A percentile compares a stretch with the other conserved stretches of the same genome.
Conservation (phyloP, 1,284 basidiomycete species). For the Xerocomus tenax region DNA sequence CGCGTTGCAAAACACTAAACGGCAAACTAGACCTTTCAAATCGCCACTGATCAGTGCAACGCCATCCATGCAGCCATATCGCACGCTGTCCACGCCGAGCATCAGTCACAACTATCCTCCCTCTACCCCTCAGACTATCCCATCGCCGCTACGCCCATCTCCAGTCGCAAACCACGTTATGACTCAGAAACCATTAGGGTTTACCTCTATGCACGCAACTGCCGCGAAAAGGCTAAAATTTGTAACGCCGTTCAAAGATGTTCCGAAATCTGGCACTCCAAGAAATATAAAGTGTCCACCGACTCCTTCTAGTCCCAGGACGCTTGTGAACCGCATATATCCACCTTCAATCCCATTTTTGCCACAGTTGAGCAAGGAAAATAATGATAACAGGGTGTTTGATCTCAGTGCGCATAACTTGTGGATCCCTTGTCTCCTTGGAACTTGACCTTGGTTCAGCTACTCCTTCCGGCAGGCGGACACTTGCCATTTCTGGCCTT, state of each 20-base stretch:
- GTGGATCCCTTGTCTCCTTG: not conserved
- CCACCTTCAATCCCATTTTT: constrained; percentile 15
- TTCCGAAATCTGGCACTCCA: constrained; percentile 31
- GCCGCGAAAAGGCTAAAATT: constrained; percentile 40
- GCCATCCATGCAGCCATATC: constrained; percentile 7
- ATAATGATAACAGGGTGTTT: constrained; percentile 29
- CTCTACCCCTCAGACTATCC: constrained; percentile 7
- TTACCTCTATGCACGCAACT: constrained; percentile 28
- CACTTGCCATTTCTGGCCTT: constrained; percentile 45
- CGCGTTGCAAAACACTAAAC: constrained; percentile 18
- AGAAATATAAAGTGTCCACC: not conserved
- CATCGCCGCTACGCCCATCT: constrained; percentile 20
- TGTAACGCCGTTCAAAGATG: constrained; percentile 62
- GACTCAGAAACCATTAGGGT: constrained; percentile 24
- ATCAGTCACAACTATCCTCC: constrained; percentile 31
- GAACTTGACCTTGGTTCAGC: constrained; percentile 29
- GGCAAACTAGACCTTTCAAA: constrained; percentile 45
- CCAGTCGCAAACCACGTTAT: constrained; percentile 12
- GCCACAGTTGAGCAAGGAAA: constrained; percentile 12
- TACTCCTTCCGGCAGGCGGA: constrained; percentile 34
- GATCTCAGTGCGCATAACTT: constrained; percentile 40
- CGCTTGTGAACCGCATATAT: constrained; percentile 18
- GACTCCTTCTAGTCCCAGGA: not conserved
- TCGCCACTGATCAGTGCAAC: constrained; percentile 38
- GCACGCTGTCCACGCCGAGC: constrained; percentile 5